These are phyloP conservation scores for Leccinum fuscescens DNA, from an alignment of 1,284 basidiomycete species.

Conservation along the genomic window DNA sequence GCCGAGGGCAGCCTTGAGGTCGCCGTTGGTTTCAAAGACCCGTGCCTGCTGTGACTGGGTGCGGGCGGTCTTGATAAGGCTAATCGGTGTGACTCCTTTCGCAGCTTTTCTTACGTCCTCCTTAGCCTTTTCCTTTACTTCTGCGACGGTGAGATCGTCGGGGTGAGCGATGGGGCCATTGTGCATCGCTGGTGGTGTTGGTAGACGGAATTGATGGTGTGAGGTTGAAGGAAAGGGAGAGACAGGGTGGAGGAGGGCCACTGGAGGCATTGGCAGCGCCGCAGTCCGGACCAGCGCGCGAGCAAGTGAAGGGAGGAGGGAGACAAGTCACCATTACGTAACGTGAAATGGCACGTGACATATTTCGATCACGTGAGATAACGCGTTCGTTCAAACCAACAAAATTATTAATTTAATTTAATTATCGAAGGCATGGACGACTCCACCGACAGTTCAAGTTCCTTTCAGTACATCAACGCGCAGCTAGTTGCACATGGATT, in stretches of 20 bases:
- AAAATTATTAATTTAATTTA: neutral
- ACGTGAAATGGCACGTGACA: constrained; percentile 30
- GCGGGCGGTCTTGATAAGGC: constrained; percentile 60
- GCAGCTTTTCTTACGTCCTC: constrained; percentile 53
- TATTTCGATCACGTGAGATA: constrained; percentile 22
- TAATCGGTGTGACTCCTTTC: constrained; percentile 51
- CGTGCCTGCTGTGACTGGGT: constrained; percentile 51
- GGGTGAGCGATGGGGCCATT: constrained; percentile 28
- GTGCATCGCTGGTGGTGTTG: constrained; percentile 27
- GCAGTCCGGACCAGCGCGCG: neutral
- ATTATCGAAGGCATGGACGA: neutral
- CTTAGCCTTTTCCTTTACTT: constrained; percentile 64
- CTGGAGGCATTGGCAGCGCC: constrained; percentile 34
- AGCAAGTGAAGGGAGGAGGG: neutral
- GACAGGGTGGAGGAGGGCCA: constrained; percentile 34
- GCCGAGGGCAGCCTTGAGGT: constrained; percentile 57
- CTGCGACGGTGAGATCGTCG: constrained; percentile 46
- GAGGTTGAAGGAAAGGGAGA: constrained; percentile 22
- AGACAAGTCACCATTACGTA: constrained; percentile 25
- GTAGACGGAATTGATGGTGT: constrained; percentile 10
- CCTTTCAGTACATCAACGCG: constrained; percentile 36
- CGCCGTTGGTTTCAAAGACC: constrained; percentile 51
- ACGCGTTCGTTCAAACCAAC: neutral
- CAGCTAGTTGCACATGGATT: constrained; percentile 61
- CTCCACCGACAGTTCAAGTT: neutral